These are phyloP conservation scores for Colletotrichum sp. DNA, from an alignment of 2,329 filamentous ascomycete genomes.

Conservation along the genomic window DNA sequence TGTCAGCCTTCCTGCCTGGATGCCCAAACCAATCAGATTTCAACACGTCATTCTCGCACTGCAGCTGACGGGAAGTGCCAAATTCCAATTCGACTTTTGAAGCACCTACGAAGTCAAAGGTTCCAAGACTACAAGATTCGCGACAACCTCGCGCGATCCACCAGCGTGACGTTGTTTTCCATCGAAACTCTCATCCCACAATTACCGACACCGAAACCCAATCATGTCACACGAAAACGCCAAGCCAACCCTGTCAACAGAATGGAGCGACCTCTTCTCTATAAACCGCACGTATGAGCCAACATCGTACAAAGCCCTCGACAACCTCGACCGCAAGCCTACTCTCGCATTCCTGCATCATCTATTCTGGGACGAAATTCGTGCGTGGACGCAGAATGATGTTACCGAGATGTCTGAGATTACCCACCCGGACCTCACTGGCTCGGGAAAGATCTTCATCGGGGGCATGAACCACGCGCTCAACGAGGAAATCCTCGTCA, in stretches of 20 bases:
- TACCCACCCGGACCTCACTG: not conserved
- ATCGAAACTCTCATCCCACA: not conserved
- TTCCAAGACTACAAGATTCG: not conserved
- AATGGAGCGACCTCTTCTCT: conserved; percentile 2
- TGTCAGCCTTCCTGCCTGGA: not conserved
- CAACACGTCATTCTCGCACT: not conserved
- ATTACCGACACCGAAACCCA: not conserved
- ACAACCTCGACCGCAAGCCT: not conserved
- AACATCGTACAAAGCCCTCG: not conserved
- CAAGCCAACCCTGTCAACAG: not conserved
- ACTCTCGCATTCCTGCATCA: not conserved
- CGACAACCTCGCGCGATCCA: not conserved
- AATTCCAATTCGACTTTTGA: not conserved
- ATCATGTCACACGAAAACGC: not conserved
- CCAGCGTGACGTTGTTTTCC: not conserved
- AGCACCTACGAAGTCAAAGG: not conserved
- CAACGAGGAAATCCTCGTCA: not conserved
- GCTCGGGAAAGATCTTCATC: not conserved
- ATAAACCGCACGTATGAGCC: not conserved
- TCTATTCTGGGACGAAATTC: not conserved
- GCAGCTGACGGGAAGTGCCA: not conserved
- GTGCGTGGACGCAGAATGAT: conserved; percentile 4
- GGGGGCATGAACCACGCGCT: conserved; percentile 8
- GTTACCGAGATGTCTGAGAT: not conserved
- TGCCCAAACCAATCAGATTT: conserved; percentile 7